Conservation (phyloP, 345 rosid genomes). For the Syzygium jambos region DNA sequence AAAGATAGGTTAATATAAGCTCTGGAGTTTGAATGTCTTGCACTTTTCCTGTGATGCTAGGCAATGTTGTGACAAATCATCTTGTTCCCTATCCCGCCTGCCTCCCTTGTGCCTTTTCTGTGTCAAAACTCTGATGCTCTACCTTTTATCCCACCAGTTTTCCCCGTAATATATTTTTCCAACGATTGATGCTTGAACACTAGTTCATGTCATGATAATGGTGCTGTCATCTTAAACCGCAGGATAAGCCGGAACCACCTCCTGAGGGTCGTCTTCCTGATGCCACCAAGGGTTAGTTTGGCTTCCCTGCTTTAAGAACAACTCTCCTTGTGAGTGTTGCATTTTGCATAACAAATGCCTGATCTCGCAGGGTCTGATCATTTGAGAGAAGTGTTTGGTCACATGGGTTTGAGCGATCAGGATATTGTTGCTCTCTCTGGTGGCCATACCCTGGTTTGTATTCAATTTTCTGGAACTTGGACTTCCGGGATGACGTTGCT, state of each 20-base stretch:
- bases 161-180: not conserved
- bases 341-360: not conserved
- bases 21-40: not conserved
- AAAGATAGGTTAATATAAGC: not conserved
- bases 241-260: constrained; percentile 93
- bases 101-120: not conserved
- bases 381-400: constrained; percentile 64
- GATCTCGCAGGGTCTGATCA: constrained; percentile 51
- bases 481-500: not conserved
- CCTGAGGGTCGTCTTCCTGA: constrained; percentile 98
- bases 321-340: not conserved
- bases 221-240: not conserved
- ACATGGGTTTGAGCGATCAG: constrained; percentile 86
- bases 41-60: not conserved
- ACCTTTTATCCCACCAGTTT: not conserved
- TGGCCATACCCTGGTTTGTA: constrained; percentile 91
- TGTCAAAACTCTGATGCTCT: not conserved
- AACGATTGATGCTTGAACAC: not conserved
- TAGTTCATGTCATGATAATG: not conserved
- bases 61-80: not conserved
- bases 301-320: not conserved
- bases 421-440: constrained; percentile 95
- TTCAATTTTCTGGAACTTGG: not conserved
- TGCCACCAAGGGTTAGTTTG: constrained; percentile 67
- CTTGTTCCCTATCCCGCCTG: not conserved